Conservation (phyloP, 441 rosid genomes). For the Erodium moschatum region DNA sequence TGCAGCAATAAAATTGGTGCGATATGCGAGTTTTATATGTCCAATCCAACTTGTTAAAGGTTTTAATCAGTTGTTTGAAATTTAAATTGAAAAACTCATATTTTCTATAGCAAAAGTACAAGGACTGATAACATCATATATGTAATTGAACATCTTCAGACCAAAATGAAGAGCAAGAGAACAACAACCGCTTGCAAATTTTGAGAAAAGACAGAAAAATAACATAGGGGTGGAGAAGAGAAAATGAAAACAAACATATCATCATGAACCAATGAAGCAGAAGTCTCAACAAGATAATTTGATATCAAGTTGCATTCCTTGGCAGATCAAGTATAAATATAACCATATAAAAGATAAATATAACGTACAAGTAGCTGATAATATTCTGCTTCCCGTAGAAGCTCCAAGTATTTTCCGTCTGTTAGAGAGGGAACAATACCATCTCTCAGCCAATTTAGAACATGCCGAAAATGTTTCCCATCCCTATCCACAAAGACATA, state of each 20-base stretch:
- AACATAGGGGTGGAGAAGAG: neutral
- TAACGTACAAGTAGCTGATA: constrained; percentile 69
- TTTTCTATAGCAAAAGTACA: neutral
- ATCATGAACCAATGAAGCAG: neutral
- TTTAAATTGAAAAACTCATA: neutral
- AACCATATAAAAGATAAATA: constrained; percentile 12
- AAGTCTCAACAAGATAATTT: constrained; percentile 8
- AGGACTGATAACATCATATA: neutral
- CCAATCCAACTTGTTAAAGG: neutral
- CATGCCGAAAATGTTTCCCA: constrained; percentile 74
- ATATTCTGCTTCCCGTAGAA: constrained; percentile 77
- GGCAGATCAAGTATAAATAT: neutral
- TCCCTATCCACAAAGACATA: constrained; percentile 78
- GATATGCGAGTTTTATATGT: neutral
- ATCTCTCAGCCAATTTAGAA: constrained; percentile 88
- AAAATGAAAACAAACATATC: neutral
- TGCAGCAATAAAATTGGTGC: neutral
- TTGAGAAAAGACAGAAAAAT: neutral
- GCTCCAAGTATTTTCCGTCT: constrained; percentile 54
- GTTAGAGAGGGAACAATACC: constrained; percentile 55
- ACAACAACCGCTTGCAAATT: constrained; percentile 4
- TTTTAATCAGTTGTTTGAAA: neutral
- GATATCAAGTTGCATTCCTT: neutral
- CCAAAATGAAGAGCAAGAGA: neutral
- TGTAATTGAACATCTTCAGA: neutral